These are phyloP conservation scores for Metroxylon sagu DNA, from an alignment of 176 grass and related monocot genomes.

Conservation along the genomic window DNA sequence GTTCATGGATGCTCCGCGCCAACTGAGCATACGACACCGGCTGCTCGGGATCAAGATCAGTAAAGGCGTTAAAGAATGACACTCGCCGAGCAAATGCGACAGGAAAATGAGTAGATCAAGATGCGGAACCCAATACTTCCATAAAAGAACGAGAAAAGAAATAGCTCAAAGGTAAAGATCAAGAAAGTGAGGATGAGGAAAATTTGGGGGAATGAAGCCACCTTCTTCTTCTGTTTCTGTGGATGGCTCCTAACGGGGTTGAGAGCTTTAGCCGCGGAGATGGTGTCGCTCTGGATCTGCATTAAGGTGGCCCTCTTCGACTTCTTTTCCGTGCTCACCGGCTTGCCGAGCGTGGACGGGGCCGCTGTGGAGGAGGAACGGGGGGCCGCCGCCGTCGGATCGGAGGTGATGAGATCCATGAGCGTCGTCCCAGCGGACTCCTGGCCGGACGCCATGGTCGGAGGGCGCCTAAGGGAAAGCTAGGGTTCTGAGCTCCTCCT, in stretches of 20 bases:
- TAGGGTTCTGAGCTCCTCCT: too few species aligned
- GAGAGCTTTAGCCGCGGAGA: constrained; percentile 83
- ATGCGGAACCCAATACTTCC: too few species aligned
- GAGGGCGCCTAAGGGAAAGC: too few species aligned
- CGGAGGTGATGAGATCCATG: constrained; percentile 98
- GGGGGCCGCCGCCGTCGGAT: constrained; percentile 38
- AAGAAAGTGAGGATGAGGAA: constrained; percentile 12
- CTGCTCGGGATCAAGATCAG: constrained; percentile 26
- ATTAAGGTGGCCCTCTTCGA: constrained; percentile 64
- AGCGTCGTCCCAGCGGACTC: constrained; percentile 75
- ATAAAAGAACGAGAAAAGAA: too few species aligned
- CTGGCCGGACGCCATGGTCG: constrained; percentile 67
- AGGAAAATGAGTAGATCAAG: too few species aligned
- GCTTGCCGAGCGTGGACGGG: constrained; percentile 41
- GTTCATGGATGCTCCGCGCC: constrained; percentile 94
- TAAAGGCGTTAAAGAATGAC: background rate
- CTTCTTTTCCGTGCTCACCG: constrained; percentile 58
- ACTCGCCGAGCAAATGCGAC: too few species aligned
- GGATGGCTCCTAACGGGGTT: constrained; percentile 73
- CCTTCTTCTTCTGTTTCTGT: constrained; percentile 81
- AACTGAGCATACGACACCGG: constrained; percentile 94
- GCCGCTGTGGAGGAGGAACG: constrained; percentile 15
- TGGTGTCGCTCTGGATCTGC: constrained; percentile 98
- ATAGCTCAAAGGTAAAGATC: background rate
- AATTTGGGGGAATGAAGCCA: constrained; percentile 6